phyloP scores from a whole-genome alignment of 2,329 filamentous ascomycete species.

The Epichloe uncinata region DNA sequence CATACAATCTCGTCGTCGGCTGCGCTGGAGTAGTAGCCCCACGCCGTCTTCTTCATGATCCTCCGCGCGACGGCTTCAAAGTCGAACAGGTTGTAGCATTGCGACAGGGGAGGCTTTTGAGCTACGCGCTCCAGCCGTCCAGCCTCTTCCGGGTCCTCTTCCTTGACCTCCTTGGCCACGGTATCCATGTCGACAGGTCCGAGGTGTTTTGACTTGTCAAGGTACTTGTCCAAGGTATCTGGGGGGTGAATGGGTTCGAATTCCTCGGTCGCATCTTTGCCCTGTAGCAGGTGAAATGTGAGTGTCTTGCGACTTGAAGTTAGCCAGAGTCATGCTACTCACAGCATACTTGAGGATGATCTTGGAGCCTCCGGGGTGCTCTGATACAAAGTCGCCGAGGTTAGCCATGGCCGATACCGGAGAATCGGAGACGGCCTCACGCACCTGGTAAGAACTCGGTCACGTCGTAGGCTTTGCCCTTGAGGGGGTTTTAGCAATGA shows the following conservation, averaged over 20 bases:
- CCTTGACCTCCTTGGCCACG: slow-evolving; percentile 56
- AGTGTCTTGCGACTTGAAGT: not conserved
- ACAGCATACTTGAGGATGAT: slow-evolving; percentile 93
- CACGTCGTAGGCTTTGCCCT: slow-evolving; percentile 77
- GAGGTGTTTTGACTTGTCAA: slow-evolving; percentile 73
- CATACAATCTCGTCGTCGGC: slow-evolving; percentile 40
- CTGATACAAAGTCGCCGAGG: slow-evolving; percentile 25
- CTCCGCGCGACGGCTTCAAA: slow-evolving; percentile 85
- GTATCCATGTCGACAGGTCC: slow-evolving; percentile 83
- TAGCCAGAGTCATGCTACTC: slow-evolving; percentile 11
- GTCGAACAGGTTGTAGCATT: slow-evolving; percentile 90
- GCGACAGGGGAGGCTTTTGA: slow-evolving; percentile 65
- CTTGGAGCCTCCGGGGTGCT: slow-evolving; percentile 79
- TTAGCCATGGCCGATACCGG: not conserved
- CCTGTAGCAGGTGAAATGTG: slow-evolving; percentile 24
- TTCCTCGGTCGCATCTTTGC: slow-evolving; percentile 85
- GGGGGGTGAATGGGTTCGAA: slow-evolving; percentile 82
- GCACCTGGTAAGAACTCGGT: slow-evolving; percentile 72
- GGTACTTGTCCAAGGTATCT: slow-evolving; percentile 76
- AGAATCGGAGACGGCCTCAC: slow-evolving; percentile 8
- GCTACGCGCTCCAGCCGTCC: slow-evolving; percentile 62
- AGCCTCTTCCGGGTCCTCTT: slow-evolving; percentile 45
- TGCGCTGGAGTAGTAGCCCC: slow-evolving; percentile 95
- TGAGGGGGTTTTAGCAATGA: slow-evolving; percentile 5
- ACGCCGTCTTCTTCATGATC: slow-evolving; percentile 92